Evolutionary conservation across 345 rosid species (phyloP), one percentile per base, ranked within the genome.

Genomic region (Iberis pinnata): DNA sequence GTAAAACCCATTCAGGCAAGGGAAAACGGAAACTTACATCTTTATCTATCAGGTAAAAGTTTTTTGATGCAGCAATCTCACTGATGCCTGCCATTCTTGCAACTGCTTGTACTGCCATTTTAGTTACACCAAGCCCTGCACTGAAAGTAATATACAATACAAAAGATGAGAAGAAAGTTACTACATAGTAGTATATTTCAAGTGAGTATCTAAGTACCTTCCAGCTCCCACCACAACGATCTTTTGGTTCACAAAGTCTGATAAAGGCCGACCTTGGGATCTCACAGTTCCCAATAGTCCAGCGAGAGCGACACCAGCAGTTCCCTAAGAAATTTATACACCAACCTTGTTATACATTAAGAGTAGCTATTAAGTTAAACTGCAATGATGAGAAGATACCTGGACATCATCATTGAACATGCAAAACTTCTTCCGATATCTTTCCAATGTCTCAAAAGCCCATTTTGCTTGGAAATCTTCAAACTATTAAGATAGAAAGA

Each of bases 211-310:
- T 24, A 70, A 70, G 53, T 80, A 92, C 98, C 97, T 92, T 58
- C 98, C 98, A 69, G 98, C 98, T 74, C 98, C 98, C 57, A 80
- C 98, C 49, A 92, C 96, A 43, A 92, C 98, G 63, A 92, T 88
- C 78, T 92, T 92, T 76, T 92, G 98, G 58, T 88, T 83, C 29
- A 69, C 73, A 65, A 88, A 92, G 71, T 92, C 96, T 0, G 82
- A 73, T 64, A 85, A 56, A 18, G 96, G 78, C 16, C 65, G 79
- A 47, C 98, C 98, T 80, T 92, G 98, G 43, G 98, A 81, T 76
- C 98, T 81, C 18, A 83, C 96, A 50, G 88, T 55, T 69, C 98
- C 97, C 74, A 92, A 70, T 39, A 92, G 67, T 49, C 96, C 98
- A 11, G 98, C 98, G 50, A 92, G 85, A 54, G 98, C 98, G 64